Base-by-base conservation (phyloP, 352 stramenopile species). In the Phytophthora citricola region DNA sequence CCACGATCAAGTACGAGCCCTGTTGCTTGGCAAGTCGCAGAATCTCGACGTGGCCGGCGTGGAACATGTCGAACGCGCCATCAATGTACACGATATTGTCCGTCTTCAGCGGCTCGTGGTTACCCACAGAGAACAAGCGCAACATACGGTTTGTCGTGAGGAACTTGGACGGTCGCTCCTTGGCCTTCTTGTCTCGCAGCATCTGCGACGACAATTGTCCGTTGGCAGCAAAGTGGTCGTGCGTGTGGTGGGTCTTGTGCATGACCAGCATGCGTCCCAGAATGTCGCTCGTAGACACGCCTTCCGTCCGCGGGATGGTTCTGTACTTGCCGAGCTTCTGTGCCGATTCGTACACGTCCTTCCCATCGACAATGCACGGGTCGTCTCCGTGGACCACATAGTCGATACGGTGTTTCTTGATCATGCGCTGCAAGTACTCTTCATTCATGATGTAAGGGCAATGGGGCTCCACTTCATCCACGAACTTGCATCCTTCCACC, bases 341-440 rank as follows among this genome's bases (percentile, higher is more conserved):
- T 12, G 97, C 97, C 51, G 92, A 90, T 66, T 97, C 97, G 75
- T 99, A 99, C 39, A 99, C 98, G 78, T 99, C 97, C 76, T 98
- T 98, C 40, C 96, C 97, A 81, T 99, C 95, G 3, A 99, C 97
- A 60, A 99, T 98, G 83, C 98, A 99, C 39, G 97, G 97, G 75
- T 99, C 98, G 75, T 99, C 97, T 60, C 98, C 98, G 78, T 99
- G 98, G 38, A 99, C 95, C 3, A 99, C 95, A 74, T 98, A 99
- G 80, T 99, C 98, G 51, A 99, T 98, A 31, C 95, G 88, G 75
- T 99, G 88, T 76, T 98, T 98, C 49, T 98, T 81, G 73, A 99
- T 98, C 71, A 99, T 97, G 47, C 91, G 92, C 63, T 99, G 95
- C 60, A 99, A 76, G 68, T 99, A 99, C 59, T 99, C 94, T 40